Conservation (phyloP, 2,329 filamentous ascomycete species). For the Mariannaea elegans region DNA sequence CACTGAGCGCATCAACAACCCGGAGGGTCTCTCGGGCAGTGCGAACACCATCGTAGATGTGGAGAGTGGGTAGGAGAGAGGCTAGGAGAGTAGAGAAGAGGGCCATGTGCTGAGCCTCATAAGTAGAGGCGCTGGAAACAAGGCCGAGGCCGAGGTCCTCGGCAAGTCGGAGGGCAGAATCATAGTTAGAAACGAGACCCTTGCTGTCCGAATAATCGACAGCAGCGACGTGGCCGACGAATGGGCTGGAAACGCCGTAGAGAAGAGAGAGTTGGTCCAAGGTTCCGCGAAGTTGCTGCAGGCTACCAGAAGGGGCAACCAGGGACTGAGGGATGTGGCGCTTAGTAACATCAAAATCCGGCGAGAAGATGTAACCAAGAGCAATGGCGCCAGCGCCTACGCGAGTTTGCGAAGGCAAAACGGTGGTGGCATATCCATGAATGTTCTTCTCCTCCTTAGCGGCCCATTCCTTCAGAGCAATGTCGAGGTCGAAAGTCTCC, state of each 20-base stretch:
- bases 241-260: conserved; percentile 90
- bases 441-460: conserved; percentile 76
- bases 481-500: conserved; percentile 89
- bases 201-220: conserved; percentile 78
- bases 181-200: conserved; percentile 88
- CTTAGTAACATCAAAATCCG: conserved; percentile 93
- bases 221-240: conserved; percentile 91
- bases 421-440: conserved; percentile 79
- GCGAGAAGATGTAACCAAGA: conserved; percentile 96
- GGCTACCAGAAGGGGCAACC: conserved; percentile 83
- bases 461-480: conserved; percentile 83
- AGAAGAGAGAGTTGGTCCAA: conserved; percentile 92
- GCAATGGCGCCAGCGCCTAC: conserved; percentile 90
- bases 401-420: conserved; percentile 85
- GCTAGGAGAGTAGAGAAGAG: conserved; percentile 86
- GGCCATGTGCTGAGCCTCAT: conserved; percentile 95
- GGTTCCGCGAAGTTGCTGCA: conserved; percentile 81
- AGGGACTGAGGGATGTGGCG: conserved; percentile 91
- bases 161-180: conserved; percentile 78
- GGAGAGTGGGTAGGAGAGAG: conserved; percentile 80
- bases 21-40: conserved; percentile 84
- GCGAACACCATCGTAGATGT: conserved; percentile 87
- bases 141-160: conserved; percentile 92
- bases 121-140: conserved; percentile 84
- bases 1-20: conserved; percentile 82